phyloP scores from a whole-genome alignment of 177 flowering plant species.

The Telopea speciosissima region DNA sequence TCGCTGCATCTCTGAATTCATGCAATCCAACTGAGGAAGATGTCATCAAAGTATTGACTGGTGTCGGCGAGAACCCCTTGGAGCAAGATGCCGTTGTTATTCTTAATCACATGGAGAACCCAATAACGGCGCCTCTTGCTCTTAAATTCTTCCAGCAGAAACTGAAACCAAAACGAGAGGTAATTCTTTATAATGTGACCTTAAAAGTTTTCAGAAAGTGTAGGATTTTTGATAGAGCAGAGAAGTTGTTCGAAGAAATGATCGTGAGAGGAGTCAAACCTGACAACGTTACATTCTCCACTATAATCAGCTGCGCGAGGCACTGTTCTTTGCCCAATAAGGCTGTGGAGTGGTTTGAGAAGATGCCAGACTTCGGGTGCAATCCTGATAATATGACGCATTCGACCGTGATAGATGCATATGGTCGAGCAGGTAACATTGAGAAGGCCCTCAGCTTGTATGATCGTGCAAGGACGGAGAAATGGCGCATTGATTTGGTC shows the following conservation, averaged over 20 bases:
- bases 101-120: conserved; percentile 61
- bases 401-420: conserved; percentile 82
- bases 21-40: conserved; percentile 41
- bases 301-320: conserved; percentile 84
- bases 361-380: conserved; percentile 57
- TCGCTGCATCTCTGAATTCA: conserved; percentile 48
- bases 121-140: conserved; percentile 45
- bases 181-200: conserved; percentile 67
- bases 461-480: conserved; percentile 71
- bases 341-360: conserved; percentile 92
- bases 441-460: conserved; percentile 77
- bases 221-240: conserved; percentile 52
- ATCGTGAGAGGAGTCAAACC: conserved; percentile 58
- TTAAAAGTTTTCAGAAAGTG: conserved; percentile 66
- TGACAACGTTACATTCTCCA: conserved; percentile 79
- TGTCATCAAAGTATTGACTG: conserved; percentile 31
- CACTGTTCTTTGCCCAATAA: conserved; percentile 46
- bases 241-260: conserved; percentile 71
- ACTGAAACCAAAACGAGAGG: conserved; percentile 30
- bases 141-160: conserved; percentile 43
- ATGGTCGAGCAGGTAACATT: conserved; percentile 70
- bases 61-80: conserved; percentile 38
- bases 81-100: conserved; percentile 72
- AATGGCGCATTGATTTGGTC: conserved; percentile 66
- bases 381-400: conserved; percentile 68